Evolutionary conservation across 2,329 filamentous ascomycete genomes (phyloP), one percentile per base, ranked within the genome.

Genomic region (Fusarium buharicum): DNA sequence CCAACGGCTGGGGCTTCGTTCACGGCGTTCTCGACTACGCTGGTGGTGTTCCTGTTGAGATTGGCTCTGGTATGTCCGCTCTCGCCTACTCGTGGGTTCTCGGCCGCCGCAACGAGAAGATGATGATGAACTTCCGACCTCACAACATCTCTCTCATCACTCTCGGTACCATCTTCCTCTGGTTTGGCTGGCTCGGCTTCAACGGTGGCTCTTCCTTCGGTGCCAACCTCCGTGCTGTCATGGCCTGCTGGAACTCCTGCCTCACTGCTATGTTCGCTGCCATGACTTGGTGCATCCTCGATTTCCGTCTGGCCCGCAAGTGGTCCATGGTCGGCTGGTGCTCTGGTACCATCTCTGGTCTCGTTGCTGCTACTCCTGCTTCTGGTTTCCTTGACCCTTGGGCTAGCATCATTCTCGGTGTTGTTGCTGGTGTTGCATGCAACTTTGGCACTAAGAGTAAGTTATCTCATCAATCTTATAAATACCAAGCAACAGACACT

Each of bases 51-150:
- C 95, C 95, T 68, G 95, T 99, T 84, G 95, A 99, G 79, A 98
- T 99, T 71, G 91, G 87, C 59, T 98, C 95, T 55, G 95, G 95
- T 75, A 83, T 96, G 79, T 95, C 92, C 38, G 95, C 94, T 27
- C 84, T 98, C 41, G 95, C 95, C 66, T 99, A 98, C 81, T 97
- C 93, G 3, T 90, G 92, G 91, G 89, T 97, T 33, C 90, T 99
- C 59, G 95, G 95, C 68, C 91, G 93, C 73, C 92, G 95, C 68
- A 95, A 97, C 81, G 94, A 98, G 82, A 95, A 93, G 82, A 97
- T 98, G 93, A 97, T 98, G 92, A 87, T 97, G 79, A 98, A 98
- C 85, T 98, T 98, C 86, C 92, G 95, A 68, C 95, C 95, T 16
- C 95, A 99, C 84, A 99, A 99, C 82, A 95, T 98, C 67, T 97